A percentile compares a stretch with the other conserved stretches of the same genome.
Evolutionary conservation across 2,329 filamentous ascomycete species (phyloP).

Genomic region (Botrytis aclada): DNA sequence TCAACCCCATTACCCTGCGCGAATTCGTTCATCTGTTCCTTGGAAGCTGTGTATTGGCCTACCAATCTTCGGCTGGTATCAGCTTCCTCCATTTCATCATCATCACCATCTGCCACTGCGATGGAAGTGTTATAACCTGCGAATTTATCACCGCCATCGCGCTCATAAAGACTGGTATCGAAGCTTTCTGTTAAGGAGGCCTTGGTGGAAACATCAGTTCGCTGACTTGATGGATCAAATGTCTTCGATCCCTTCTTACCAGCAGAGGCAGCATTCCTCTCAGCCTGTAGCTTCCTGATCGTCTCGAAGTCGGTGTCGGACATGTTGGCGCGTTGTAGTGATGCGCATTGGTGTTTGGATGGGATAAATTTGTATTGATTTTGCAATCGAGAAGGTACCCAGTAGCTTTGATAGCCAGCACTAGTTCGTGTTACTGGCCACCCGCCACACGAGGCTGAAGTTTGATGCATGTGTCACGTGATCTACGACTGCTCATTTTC

Average conservation of each 20-base stretch:
- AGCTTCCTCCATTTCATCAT: slow-evolving; percentile 72
- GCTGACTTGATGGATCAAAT: slow-evolving; percentile 76
- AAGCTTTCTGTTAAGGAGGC: slow-evolving; percentile 86
- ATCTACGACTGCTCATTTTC: background rate
- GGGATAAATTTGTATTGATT: slow-evolving; percentile 18
- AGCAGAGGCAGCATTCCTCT: slow-evolving; percentile 79
- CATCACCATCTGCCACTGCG: slow-evolving; percentile 72
- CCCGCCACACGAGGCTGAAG: slow-evolving; percentile 10
- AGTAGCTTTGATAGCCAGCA: slow-evolving; percentile 17
- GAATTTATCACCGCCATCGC: slow-evolving; percentile 74
- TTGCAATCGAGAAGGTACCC: slow-evolving; percentile 10
- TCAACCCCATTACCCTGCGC: slow-evolving; percentile 80
- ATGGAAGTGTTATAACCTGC: slow-evolving; percentile 90
- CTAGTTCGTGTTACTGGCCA: slow-evolving; percentile 11
- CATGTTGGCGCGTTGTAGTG: slow-evolving; percentile 43
- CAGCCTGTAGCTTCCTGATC: slow-evolving; percentile 83
- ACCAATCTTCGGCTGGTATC: slow-evolving; percentile 76
- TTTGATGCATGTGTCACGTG: background rate
- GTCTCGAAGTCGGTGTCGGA: slow-evolving; percentile 82
- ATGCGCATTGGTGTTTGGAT: slow-evolving; percentile 15
- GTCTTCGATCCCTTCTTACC: slow-evolving; percentile 78
- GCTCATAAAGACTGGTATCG: slow-evolving; percentile 84
- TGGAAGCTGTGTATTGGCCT: slow-evolving; percentile 93
- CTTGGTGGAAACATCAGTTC: slow-evolving; percentile 81
- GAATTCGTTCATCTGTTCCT: slow-evolving; percentile 91